Percentiles rank a stretch among this genome's conserved stretches.
Evolutionary conservation across 2,329 filamentous ascomycete genomes (phyloP).

Genomic region (Paracoccidioides lutzii): DNA sequence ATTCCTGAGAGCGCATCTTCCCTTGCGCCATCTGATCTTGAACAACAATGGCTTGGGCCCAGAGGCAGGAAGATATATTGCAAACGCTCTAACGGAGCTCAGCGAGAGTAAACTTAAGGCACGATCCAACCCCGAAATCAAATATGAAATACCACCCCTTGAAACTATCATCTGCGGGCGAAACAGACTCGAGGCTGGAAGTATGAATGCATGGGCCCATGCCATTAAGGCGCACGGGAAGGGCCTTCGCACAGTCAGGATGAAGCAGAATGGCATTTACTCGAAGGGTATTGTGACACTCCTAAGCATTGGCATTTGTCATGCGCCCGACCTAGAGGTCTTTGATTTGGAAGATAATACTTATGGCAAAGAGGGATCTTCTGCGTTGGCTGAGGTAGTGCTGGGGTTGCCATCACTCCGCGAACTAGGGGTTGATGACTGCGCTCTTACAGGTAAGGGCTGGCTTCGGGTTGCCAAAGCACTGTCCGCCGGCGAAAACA

Average conservation of each 20-base stretch:
- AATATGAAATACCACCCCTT: conserved; percentile 62
- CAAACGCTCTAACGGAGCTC: conserved; percentile 71
- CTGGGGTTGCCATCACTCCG: conserved; percentile 60
- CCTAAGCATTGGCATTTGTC: conserved; percentile 62
- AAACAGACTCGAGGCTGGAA: conserved; percentile 89
- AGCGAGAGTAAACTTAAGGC: conserved; percentile 73
- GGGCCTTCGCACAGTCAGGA: conserved; percentile 74
- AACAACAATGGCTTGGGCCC: conserved; percentile 98
- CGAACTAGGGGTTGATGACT: conserved; percentile 84
- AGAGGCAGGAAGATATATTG: conserved; percentile 76
- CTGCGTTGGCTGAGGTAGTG: conserved; percentile 62
- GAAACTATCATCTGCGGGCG: conserved; percentile 97
- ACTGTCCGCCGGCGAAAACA: conserved; percentile 62
- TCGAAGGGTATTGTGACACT: conserved; percentile 81
- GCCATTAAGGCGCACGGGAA: conserved; percentile 66
- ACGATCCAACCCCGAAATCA: conserved; percentile 45
- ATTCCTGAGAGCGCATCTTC: conserved; percentile 77
- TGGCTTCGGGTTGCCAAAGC: conserved; percentile 59
- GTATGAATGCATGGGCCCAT: conserved; percentile 89
- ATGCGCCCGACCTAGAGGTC: conserved; percentile 55
- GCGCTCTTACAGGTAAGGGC: conserved; percentile 66
- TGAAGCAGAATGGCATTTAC: conserved; percentile 96
- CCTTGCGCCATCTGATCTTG: conserved; percentile 84
- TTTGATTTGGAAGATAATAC: conserved; percentile 97
- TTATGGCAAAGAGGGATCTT: conserved; percentile 70